Evolutionary conservation across 2,329 filamentous ascomycete species (phyloP).

Genomic region (Trichoderma asperellum): DNA sequence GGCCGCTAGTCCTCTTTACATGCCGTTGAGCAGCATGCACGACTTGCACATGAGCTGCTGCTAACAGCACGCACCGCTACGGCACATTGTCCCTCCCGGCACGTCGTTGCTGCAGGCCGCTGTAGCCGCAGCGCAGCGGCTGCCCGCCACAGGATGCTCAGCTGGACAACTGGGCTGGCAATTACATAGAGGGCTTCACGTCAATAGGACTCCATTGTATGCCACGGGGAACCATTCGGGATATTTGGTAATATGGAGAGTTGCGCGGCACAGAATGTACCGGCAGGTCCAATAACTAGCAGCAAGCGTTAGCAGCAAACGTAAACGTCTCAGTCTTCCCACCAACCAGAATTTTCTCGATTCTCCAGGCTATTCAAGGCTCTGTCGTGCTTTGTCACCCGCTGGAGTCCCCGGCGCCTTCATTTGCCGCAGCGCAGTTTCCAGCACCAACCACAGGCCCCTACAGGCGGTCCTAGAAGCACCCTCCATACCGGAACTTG

Average conservation of each 20-base stretch:
- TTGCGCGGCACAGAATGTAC: neutral
- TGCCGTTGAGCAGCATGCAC: neutral
- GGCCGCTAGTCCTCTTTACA: neutral
- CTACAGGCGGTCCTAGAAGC: constrained; percentile 2
- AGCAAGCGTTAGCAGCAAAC: neutral
- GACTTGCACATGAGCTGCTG: neutral
- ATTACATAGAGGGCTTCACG: neutral
- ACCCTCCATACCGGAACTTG: constrained; percentile 13
- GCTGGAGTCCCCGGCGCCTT: constrained; percentile 1
- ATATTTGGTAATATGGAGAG: neutral
- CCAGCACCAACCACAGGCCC: constrained; percentile 24
- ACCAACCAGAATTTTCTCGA: neutral
- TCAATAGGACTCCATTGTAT: too few species aligned
- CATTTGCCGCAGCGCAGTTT: constrained; percentile 24
- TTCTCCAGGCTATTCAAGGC: constrained; percentile 1
- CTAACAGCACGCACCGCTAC: neutral
- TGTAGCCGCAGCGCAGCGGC: neutral
- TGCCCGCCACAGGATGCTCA: neutral
- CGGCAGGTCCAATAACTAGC: neutral
- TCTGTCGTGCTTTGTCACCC: neutral
- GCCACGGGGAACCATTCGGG: neutral
- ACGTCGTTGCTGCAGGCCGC: constrained; percentile 1
- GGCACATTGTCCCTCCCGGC: neutral
- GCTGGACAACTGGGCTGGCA: neutral
- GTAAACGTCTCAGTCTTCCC: constrained; percentile 13